phyloP scores from a whole-genome alignment of 768 basidiomycete species.

The Hygrophoropsis aurantiaca region DNA sequence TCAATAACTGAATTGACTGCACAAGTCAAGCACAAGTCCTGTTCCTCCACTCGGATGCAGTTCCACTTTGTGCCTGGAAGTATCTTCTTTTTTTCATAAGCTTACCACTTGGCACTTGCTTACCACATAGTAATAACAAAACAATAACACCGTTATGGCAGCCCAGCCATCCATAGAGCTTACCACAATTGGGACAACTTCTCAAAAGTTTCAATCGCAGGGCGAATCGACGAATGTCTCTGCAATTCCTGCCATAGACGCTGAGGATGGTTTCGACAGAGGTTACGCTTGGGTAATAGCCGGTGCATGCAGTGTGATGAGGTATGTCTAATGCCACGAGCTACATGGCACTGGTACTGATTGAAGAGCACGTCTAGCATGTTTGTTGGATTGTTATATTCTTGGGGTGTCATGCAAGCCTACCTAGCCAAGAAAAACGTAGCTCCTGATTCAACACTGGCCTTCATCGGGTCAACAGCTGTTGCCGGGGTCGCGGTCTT shows the following conservation, averaged over 20 bases:
- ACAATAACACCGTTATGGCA: too few species aligned
- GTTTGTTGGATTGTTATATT: slow-evolving; percentile 25
- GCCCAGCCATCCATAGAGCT: slow-evolving; percentile 1
- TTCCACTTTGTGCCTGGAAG: too few species aligned
- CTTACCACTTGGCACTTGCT: too few species aligned
- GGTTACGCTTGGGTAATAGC: slow-evolving; percentile 34
- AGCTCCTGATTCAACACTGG: slow-evolving; percentile 22
- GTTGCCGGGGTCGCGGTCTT: slow-evolving; percentile 28
- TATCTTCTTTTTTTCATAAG: too few species aligned
- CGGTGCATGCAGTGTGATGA: slow-evolving; percentile 24
- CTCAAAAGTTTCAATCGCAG: background rate
- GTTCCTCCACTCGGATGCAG: too few species aligned
- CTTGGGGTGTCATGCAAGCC: slow-evolving; percentile 32
- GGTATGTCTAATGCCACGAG: slow-evolving; percentile 13
- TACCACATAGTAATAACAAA: too few species aligned
- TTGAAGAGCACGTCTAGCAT: slow-evolving; percentile 15
- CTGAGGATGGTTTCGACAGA: slow-evolving; percentile 23
- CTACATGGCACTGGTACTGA: background rate
- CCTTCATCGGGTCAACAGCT: slow-evolving; percentile 33
- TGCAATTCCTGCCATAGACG: background rate
- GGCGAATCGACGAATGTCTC: background rate
- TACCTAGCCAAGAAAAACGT: slow-evolving; percentile 24
- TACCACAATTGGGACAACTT: background rate
- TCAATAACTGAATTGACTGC: too few species aligned
- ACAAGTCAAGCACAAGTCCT: too few species aligned